phyloP scores from a whole-genome alignment of 1,139 yeast genomes.

The Saccharomyces pastorianus region DNA sequence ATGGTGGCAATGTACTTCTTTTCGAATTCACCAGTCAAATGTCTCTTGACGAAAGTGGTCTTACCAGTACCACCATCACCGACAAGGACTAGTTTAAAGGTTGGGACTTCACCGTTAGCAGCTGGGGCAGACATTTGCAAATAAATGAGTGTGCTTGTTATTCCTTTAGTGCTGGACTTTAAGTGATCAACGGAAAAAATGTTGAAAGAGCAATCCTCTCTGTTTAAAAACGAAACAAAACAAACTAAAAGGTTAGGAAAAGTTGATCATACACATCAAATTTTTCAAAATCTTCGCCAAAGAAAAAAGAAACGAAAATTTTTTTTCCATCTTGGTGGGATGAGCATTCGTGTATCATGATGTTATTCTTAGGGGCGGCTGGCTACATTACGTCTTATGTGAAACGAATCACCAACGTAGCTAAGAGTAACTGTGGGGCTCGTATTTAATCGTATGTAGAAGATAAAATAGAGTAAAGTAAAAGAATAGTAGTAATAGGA shows the following conservation, averaged over 20 bases:
- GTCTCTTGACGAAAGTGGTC: conserved; percentile 99
- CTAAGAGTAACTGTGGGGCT: too few relatives aligned
- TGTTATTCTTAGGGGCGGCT: not conserved
- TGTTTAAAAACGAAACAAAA: not conserved
- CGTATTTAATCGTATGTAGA: not conserved
- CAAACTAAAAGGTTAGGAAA: conserved; percentile 3
- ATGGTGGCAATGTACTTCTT: conserved; percentile 98
- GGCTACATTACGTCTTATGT: too few relatives aligned
- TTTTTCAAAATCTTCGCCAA: conserved; percentile 2
- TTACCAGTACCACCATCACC: conserved; percentile 99
- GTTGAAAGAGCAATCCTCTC: not conserved
- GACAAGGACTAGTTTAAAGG: conserved; percentile 94
- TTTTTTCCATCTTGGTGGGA: not conserved
- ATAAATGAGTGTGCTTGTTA: not conserved
- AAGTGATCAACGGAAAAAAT: too few relatives aligned
- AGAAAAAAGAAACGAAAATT: conserved; percentile 2
- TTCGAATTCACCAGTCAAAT: conserved; percentile 98
- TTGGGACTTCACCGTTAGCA: conserved; percentile 62
- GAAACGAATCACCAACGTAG: not conserved
- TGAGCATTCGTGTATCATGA: not conserved
- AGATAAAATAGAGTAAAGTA: not conserved
- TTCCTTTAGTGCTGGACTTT: not conserved
- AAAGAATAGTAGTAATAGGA: not conserved
- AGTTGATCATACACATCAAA: conserved; percentile 1
- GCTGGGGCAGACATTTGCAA: conserved; percentile 25